A percentile compares a stretch with the other conserved stretches of the same genome.
Conservation (phyloP, 176 grass and related monocot genomes). For the Microstegium vimineum region DNA sequence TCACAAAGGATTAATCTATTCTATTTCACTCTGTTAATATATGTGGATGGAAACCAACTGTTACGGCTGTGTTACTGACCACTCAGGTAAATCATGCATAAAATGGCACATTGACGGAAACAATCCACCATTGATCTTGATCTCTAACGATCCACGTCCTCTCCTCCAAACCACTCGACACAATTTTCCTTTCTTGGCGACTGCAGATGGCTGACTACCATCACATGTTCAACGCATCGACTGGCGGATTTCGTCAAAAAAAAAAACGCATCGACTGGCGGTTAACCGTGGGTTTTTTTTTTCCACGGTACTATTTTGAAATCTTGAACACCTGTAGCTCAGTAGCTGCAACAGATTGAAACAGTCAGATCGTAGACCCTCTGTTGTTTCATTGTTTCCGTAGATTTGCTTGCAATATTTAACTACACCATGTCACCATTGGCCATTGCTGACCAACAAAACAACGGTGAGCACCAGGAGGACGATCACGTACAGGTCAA, state of each 20-base stretch:
- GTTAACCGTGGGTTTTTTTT: not conserved
- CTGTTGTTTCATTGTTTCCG: not conserved
- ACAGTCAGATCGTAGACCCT: not conserved
- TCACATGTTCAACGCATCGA: not conserved
- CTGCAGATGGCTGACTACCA: not conserved
- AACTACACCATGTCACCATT: too few relatives aligned
- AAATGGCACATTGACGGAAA: not conserved
- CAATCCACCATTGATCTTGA: not conserved
- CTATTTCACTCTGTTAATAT: too few relatives aligned
- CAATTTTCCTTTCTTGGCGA: not conserved
- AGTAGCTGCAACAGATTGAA: not conserved
- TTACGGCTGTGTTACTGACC: not conserved
- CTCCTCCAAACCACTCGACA: not conserved
- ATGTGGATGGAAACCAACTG: not conserved
- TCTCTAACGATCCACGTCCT: not conserved
- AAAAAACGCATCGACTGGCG: not conserved
- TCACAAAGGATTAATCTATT: too few relatives aligned
- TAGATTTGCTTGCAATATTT: not conserved
- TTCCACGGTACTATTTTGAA: not conserved
- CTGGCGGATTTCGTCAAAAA: too few relatives aligned
- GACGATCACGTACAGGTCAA: not conserved
- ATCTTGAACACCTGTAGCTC: not conserved
- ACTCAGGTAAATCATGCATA: not conserved
- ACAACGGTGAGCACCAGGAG: not conserved
- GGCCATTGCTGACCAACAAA: not conserved